Base-by-base conservation (phyloP, 2,329 filamentous ascomycete species). In the Aciculosporium take region DNA sequence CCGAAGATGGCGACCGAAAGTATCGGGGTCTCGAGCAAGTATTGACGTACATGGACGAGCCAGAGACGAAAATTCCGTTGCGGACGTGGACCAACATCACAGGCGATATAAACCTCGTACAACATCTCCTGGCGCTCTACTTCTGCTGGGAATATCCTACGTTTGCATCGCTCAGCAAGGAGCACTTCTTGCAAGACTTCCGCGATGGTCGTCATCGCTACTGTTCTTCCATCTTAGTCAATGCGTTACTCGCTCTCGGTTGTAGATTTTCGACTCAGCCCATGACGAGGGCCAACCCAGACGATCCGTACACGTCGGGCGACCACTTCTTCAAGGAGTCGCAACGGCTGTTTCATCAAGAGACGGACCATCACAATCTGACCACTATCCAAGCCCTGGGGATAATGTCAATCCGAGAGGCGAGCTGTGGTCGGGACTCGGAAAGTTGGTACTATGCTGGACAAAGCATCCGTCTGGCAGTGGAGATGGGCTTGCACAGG, bases 141-240 rank as follows among this genome's bases (percentile, higher is more conserved):
- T 84, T 84, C 49, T 81, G 78, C 62, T 85, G 81, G 73, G 75
- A 81, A 48, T 84, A 86, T 54, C 79, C 81, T 3, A 84, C 80
- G 10, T 84, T 84, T 58, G 75, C 79, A 3, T 75, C 81, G 2
- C 69, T 86, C 34, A 82, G 77, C 52, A 79, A 81, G 53, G 77
- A 83, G 50, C 74, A 80, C 51, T 85, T 84, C 50, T 62, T 81
- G 44, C 67, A 68, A 39, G 80, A 84, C 55, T 83, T 82, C 51
- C 61, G 66, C 29, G 65, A 68, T 8, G 78, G 76, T 1, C 64
- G 71, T 15, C 65, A 68, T 36, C 72, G 79, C 25, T 83, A 78
- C 57, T 85, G 80, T 60, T 84, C 78, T 1, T 60, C 77, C 1
- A 71, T 82, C 15, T 60, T 83, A 3, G 72, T 81, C 39, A 83